Base-by-base conservation (phyloP, 2,329 filamentous ascomycete species). In the Fusarium redolens region DNA sequence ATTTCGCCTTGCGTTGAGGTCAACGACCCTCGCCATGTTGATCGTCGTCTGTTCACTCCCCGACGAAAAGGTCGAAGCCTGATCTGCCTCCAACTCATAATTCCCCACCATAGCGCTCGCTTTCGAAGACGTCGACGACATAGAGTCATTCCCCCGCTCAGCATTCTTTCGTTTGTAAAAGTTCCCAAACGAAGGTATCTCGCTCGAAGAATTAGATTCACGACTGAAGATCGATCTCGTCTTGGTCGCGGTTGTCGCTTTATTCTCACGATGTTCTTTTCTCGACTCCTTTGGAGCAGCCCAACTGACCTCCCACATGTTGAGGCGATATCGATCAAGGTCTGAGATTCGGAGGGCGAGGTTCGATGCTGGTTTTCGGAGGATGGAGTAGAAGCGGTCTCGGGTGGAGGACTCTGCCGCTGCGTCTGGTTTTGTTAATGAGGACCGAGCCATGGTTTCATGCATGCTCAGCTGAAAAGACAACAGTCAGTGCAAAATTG, bases 261-360 rank as follows among this genome's bases (percentile, higher is more conserved):
- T 75, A 9, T 58, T 72, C 28, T 75, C 71, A 7, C 65, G 71
- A 33, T 67, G 71, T n/a, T 75, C 73, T 45, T 65, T 72, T 35
- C 65, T 65, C 0, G 73, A 68, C 43, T 75, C 73, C 48, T 64
- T 63, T 17, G 61, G 68, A 56, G 44, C 66, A 30, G 14, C 68
- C 73, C 73, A 75, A 22, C 55, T 68, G 37, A 70, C 71, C 18
- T 75, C 71, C 73, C 73, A 75, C 73, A 75, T 75, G 22, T 54
- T 75, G 30, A 38, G 22, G 10, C 52, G 60, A 48, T 61, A 56
- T 10, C 61, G 61, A 45, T 72, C 61, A 13, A 69, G 37, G 4
- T 67, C 66, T 10, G 68, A 28, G 11, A 61, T 58, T 43, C 55
- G 58, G 3, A 58, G 30, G 15, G 61, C 57, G 14, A 67, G 43